Evolutionary conservation across 495 filamentous ascomycete genomes (phyloP), one percentile per base, ranked within the genome.

Genomic region (Podospora tetraspora): DNA sequence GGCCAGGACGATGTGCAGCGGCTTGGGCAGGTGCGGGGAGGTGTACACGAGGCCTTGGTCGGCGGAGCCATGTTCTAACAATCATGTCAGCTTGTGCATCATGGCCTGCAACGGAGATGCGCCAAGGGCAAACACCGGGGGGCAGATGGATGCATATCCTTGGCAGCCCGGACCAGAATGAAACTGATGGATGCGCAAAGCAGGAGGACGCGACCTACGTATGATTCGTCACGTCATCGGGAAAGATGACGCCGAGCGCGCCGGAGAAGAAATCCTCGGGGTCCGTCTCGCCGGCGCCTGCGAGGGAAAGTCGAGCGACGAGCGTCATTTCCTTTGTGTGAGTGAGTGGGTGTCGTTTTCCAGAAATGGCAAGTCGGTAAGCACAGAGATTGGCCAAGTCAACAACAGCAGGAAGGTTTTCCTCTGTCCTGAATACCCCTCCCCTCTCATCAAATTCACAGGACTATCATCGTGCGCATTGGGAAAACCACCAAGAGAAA

Each of bases 191-290:
- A 30, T 10, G 29, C 29, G 29, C 29, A 30, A 30, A 30, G 29
- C 29, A 30, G 25, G 22, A 57, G 24, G 6, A 34, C 23, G 24
- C 27, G 13, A 12, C 32, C 37, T 16, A 56, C 62, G 16, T 43
- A 64, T 37, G 87, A 75, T 88, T 87, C 25, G 84, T 86, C 24
- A 88, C 78, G 75, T 92, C 89, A 71, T 96, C 91, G 5, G 90
- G 85, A 78, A 94, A 94, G 68, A 97, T 86, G 61, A 89, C 79
- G 64, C 86, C 84, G 2, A 94, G 82, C 6, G 89, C 87, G 9
- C 82, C 76, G 29, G 78, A 71, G 70, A 94, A 85, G 69, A 89
- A 81, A 71, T 94, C 91, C 80, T 93, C 91, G 10, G 85, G 81
- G 0, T 79, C 79, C 9, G 68, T 61, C 34, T 72, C 52, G 5